phyloP scores from a whole-genome alignment of 2,329 filamentous ascomycete genomes.

The Colletotrichum tanaceti region DNA sequence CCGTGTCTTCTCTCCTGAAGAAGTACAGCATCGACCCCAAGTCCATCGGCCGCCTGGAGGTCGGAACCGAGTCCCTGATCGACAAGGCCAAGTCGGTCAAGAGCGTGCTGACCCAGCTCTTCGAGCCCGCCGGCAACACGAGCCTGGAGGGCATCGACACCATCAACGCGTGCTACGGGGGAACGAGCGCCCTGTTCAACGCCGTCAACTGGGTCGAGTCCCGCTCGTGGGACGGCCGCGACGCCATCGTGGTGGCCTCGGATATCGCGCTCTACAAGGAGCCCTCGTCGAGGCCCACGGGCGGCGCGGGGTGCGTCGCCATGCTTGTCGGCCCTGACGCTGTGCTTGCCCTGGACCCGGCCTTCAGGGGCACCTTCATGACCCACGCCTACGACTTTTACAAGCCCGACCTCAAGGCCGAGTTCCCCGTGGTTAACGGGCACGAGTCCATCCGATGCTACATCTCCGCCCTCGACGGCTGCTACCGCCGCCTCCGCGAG shows the following conservation, averaged over 20 bases:
- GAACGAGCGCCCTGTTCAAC: slow-evolving; percentile 87
- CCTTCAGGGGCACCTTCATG: slow-evolving; percentile 83
- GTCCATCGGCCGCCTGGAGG: slow-evolving; percentile 82
- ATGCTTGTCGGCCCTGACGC: slow-evolving; percentile 83
- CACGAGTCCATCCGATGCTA: slow-evolving; percentile 87
- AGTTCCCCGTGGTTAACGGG: slow-evolving; percentile 87
- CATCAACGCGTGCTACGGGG: slow-evolving; percentile 87
- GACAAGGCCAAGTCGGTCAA: slow-evolving; percentile 95
- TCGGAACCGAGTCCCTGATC: slow-evolving; percentile 85
- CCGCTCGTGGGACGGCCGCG: slow-evolving; percentile 85
- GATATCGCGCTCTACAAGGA: slow-evolving; percentile 90
- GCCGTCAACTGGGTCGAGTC: slow-evolving; percentile 87
- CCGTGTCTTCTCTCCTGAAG: slow-evolving; percentile 78
- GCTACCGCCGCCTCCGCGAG: slow-evolving; percentile 77
- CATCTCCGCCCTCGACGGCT: slow-evolving; percentile 82
- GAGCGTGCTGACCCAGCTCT: slow-evolving; percentile 87
- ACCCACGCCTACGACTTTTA: slow-evolving; percentile 89
- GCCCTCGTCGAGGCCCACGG: slow-evolving; percentile 82
- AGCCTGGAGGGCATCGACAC: slow-evolving; percentile 87
- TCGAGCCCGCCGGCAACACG: slow-evolving; percentile 75
- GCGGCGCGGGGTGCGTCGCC: slow-evolving; percentile 82
- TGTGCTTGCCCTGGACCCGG: slow-evolving; percentile 79
- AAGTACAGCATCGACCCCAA: slow-evolving; percentile 86
- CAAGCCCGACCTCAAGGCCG: slow-evolving; percentile 88
- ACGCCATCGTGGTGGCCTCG: slow-evolving; percentile 82